Percentiles rank a stretch among this genome's conserved stretches.
These are phyloP conservation scores for Dactylis glomerata DNA, from an alignment of 176 grass and related monocot species.

Conservation along the genomic window DNA sequence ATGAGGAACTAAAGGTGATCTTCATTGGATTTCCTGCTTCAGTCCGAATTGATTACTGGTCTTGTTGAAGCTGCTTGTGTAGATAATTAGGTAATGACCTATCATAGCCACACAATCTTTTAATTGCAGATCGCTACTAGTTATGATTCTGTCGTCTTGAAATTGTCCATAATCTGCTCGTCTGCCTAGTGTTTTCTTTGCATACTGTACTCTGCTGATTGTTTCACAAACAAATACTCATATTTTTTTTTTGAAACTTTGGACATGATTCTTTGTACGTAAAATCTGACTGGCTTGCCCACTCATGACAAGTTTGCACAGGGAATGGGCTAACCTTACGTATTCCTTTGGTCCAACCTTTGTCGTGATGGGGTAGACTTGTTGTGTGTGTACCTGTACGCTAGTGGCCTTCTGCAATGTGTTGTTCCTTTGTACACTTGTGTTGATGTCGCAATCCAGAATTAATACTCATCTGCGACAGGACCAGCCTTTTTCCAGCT, in stretches of 20 bases:
- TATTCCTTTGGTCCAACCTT: not conserved
- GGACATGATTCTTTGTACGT: not conserved
- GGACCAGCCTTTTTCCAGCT: not conserved
- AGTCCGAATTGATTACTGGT: not conserved
- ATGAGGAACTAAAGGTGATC: not conserved
- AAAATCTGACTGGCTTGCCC: not conserved
- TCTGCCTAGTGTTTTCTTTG: not conserved
- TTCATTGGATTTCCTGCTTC: not conserved
- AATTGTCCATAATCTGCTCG: not conserved
- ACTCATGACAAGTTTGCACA: not conserved
- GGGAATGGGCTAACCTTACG: not conserved
- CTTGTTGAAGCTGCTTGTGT: constrained; percentile 9
- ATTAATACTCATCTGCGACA: not conserved
- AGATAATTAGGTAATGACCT: constrained; percentile 12
- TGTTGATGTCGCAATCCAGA: not conserved
- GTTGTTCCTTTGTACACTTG: not conserved
- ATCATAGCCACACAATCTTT: not conserved
- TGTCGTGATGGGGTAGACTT: not conserved
- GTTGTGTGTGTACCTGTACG: not conserved
- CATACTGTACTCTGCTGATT: not conserved
- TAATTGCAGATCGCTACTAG: not conserved
- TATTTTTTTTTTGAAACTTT: not conserved
- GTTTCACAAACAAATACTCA: not conserved
- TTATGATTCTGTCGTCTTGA: not conserved
- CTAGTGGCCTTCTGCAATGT: not conserved